A percentile compares a stretch with the other conserved stretches of the same genome.
Evolutionary conservation across 2,329 filamentous ascomycete species (phyloP).

Genomic region (Colletotrichum sublineola): DNA sequence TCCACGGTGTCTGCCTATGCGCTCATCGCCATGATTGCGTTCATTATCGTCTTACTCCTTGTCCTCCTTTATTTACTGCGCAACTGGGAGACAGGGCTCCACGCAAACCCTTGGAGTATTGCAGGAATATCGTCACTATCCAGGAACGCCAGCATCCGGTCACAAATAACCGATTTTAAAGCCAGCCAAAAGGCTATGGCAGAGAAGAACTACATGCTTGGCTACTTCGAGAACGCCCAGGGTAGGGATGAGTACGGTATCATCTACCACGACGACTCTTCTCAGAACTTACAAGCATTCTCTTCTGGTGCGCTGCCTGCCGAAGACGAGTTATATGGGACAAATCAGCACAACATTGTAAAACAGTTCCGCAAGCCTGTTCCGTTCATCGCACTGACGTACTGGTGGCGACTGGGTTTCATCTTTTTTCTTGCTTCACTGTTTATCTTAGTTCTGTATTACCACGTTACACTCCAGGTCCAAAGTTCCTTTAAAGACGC

Average conservation of each 20-base stretch:
- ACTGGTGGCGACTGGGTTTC: slow-evolving; percentile 52
- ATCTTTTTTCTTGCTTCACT: slow-evolving; percentile 51
- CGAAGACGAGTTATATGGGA: slow-evolving; percentile 14
- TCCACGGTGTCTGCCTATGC: slow-evolving; percentile 49
- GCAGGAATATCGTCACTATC: slow-evolving; percentile 53
- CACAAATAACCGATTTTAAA: slow-evolving; percentile 43
- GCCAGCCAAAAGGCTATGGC: slow-evolving; percentile 44
- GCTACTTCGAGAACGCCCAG: slow-evolving; percentile 46
- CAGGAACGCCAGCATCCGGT: slow-evolving; percentile 48
- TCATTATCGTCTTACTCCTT: slow-evolving; percentile 49
- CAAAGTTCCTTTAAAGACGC: slow-evolving; percentile 49
- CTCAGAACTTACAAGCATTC: slow-evolving; percentile 42
- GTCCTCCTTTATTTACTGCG: slow-evolving; percentile 48
- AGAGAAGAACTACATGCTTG: slow-evolving; percentile 48
- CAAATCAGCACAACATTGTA: background rate
- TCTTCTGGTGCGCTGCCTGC: background rate
- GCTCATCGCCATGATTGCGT: slow-evolving; percentile 50
- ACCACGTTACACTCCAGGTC: slow-evolving; percentile 48
- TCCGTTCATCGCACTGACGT: slow-evolving; percentile 54
- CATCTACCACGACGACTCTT: slow-evolving; percentile 48
- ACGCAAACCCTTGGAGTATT: slow-evolving; percentile 57
- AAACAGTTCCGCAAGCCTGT: slow-evolving; percentile 33
- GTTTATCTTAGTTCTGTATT: slow-evolving; percentile 56
- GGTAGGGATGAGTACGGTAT: slow-evolving; percentile 51
- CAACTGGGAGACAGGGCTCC: slow-evolving; percentile 55